These are phyloP conservation scores for Chytriomyces sp. DNA, from an alignment of 192 early-diverging fungal species.

Conservation along the genomic window DNA sequence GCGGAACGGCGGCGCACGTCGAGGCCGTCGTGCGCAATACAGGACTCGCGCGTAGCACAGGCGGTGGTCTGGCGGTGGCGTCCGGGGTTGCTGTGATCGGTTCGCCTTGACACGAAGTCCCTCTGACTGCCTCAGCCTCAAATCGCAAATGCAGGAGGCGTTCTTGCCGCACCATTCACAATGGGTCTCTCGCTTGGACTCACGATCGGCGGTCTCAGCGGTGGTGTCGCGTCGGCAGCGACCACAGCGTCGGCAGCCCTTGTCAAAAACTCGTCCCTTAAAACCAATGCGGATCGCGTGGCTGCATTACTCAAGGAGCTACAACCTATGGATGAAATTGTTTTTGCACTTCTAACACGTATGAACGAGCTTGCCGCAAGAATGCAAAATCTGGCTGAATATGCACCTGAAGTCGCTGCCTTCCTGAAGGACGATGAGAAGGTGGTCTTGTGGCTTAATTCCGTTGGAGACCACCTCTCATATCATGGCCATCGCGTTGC, in stretches of 20 bases:
- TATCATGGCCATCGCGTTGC: not conserved
- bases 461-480: not conserved
- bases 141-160: no score
- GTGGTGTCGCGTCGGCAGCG: not conserved
- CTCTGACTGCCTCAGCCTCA: no score
- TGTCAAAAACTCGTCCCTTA: not conserved
- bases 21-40: not conserved
- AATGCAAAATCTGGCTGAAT: not conserved
- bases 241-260: not conserved
- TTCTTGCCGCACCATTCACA: not conserved
- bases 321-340: not conserved
- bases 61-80: not conserved
- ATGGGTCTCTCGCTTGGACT: not conserved
- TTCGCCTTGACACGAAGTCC: not conserved
- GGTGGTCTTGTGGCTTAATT: not conserved
- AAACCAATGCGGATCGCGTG: not conserved
- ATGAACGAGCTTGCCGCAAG: not conserved
- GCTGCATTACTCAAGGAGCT: not conserved
- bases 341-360: not conserved
- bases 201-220: slow-evolving; percentile 3
- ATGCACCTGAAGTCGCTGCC: not conserved
- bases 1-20: not conserved
- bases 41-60: not conserved
- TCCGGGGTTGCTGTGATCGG: not conserved
- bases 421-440: not conserved